Conservation (phyloP, 108 stramenopile genomes). For the Bacterosira constricta region DNA sequence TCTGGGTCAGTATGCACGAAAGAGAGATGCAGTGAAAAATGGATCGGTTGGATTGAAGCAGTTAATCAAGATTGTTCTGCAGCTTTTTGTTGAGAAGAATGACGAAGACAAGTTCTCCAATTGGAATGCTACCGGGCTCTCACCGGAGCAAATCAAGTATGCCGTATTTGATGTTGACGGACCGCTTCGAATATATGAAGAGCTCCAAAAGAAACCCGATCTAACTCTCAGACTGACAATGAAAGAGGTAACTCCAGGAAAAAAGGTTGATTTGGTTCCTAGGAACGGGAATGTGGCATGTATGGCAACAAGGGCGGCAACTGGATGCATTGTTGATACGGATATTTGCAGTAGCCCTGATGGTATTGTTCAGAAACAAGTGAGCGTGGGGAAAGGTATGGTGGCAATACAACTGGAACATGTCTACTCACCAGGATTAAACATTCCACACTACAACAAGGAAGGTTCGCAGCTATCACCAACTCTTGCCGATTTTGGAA, state of each 20-base stretch:
- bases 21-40: conserved; percentile 33
- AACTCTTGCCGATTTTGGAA: conserved; percentile 14
- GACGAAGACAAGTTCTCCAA: conserved; percentile 36
- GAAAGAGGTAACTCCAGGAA: conserved; percentile 11
- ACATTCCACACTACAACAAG: background rate
- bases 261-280: conserved; percentile 33
- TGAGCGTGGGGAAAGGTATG: background rate
- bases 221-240: conserved; percentile 11
- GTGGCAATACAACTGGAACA: conserved; percentile 2
- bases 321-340: conserved; percentile 9
- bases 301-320: conserved; percentile 41
- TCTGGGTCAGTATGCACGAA: conserved; percentile 29
- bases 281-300: conserved; percentile 24
- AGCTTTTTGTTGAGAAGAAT: conserved; percentile 13
- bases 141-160: conserved; percentile 42
- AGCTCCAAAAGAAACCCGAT: conserved; percentile 27
- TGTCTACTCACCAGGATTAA: conserved; percentile 7
- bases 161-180: conserved; percentile 57
- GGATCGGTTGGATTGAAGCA: conserved; percentile 8
- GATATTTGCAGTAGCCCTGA: conserved; percentile 5
- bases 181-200: conserved; percentile 12
- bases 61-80: conserved; percentile 10
- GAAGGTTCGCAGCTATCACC: background rate
- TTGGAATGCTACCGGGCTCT: conserved; percentile 40
- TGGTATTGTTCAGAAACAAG: background rate